Base-by-base conservation (phyloP, 2,329 filamentous ascomycete genomes). In the Botrytis porri region DNA sequence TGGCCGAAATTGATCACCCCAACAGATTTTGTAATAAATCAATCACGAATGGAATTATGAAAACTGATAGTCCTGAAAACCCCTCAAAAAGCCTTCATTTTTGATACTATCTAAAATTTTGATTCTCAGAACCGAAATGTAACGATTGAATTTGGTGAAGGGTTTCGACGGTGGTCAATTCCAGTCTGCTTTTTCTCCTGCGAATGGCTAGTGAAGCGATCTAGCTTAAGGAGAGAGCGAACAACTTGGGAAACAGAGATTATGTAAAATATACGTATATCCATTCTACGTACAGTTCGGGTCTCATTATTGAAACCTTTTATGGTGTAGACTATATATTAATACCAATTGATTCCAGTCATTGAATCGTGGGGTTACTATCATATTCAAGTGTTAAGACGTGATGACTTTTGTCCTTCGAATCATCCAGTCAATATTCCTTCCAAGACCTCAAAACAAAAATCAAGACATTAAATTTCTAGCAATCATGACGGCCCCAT, bases 241-340 rank as follows among this genome's bases (percentile, higher is more conserved):
- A 51, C 0, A 12, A 25, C 1, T 14, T n/a, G 10, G 10, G n/a
- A 14, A n/a, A 6, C 4, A 51, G 25, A 25, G 12, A 14, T 1
- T 12, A 25, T 25, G 12, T 25, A 4, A 48, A 25, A 12, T 12
- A 25, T 18, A 51, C 4, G 45, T 12, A 4, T 1, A 25, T 51
- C 45, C n/a, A 51, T 4, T 51, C 22, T 51, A n/a, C 45, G 22
- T 1, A 51, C 14, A 5, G 4, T 25, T n/a, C 14, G 22, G 22
- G 25, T 51, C 45, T n/a, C 22, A 14, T 4, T 6, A 51, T 51
- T 4, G 12, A 14, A 5, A 4, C n/a, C 25, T 10, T 14, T 2
- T n/a, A 5, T 14, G 10, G 39, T 41, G 39, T 29, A 61, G 32
- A 37, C 8, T 20, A 59, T 3, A 37, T 12, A 7, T 7, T 12